Evolutionary conservation across 1,139 yeast genomes (phyloP), one percentile per base, ranked within the genome.

Genomic region (Candida mesenterica): DNA sequence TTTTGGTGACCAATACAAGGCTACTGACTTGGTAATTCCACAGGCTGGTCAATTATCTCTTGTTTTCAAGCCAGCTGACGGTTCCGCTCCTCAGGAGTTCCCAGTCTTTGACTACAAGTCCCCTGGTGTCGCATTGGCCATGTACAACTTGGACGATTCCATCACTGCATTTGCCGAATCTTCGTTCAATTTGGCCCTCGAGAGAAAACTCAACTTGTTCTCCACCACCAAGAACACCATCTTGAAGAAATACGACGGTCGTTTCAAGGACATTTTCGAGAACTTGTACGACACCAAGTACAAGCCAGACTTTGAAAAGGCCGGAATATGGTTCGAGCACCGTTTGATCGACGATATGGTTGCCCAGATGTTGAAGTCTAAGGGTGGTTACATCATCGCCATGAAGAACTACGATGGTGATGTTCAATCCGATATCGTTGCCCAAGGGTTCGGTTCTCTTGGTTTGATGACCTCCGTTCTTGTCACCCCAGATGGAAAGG

Each of bases 281-380:
- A 76, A 68, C 30, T 61, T 84, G 39, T 84, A 77, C 52, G 85
- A 77, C 25, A 39, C 67, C 24, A 70, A 72, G 33, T 84, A 83
- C 62, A 75, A 77, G 52, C 32, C 57, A 15, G 60, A 72, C 41
- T 83, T 83, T 55, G 87, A 81, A 53, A 64, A 62, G n/a, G 57
- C 65, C 33, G 86, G 85, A n/a, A 77, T 84, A 49, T 76, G 81
- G 77, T 84, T 82, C 53, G 92, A 84, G 56, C 94, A 84, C 59
- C 79, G 94, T 63, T 72, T 84, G 49, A 84, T 84, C 45, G 94
- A 84, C 59, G 94, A 84, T 58, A 84, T 84, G 90, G 94, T 84
- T 44, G 94, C 94, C 4, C 94, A 84, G 63, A 84, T 84, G 94
- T 66, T 84, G 57, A 84, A 84, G 60, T 82, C 90, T 18, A 81